These are phyloP conservation scores for Besnoitia besnoiti DNA, from an alignment of 169 alveolate genomes.

Conservation along the genomic window DNA sequence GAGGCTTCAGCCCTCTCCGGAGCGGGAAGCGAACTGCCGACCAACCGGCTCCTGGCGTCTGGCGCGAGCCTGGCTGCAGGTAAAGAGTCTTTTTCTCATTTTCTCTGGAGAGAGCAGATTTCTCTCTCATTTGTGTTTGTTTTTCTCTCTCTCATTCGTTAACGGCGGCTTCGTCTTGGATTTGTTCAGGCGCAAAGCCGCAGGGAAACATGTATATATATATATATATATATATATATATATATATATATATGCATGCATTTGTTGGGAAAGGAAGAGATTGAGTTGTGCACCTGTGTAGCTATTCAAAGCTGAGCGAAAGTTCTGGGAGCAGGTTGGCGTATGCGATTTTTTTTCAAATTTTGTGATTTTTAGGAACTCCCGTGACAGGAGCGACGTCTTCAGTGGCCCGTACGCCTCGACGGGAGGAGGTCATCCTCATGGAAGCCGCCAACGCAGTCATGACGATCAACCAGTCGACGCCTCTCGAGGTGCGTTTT, in stretches of 20 bases:
- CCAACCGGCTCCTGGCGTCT: constrained; percentile 34
- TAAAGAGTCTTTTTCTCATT: background rate
- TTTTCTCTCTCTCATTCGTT: background rate
- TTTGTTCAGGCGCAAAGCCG: background rate
- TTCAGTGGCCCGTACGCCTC: background rate
- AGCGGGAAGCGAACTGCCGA: constrained; percentile 51
- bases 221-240: background rate
- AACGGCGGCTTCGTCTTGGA: too few relatives aligned
- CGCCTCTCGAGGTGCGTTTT: background rate
- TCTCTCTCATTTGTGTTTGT: background rate
- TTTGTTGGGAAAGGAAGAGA: background rate
- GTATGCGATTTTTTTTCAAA: background rate
- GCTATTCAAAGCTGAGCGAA: background rate
- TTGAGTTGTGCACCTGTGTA: background rate
- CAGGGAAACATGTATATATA: background rate
- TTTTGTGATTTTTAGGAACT: background rate
- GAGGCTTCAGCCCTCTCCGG: constrained; percentile 57
- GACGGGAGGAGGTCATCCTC: background rate
- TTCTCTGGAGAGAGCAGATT: background rate
- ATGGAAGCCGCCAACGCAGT: constrained; percentile 23
- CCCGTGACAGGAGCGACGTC: constrained; percentile 13
- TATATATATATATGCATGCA: constrained; percentile 10
- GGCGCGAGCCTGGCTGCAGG: background rate
- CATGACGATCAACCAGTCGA: constrained; percentile 7
- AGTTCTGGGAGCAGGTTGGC: background rate